These are phyloP conservation scores for Phytophthora pluvialis DNA, from an alignment of 352 stramenopile species.

Conservation along the genomic window DNA sequence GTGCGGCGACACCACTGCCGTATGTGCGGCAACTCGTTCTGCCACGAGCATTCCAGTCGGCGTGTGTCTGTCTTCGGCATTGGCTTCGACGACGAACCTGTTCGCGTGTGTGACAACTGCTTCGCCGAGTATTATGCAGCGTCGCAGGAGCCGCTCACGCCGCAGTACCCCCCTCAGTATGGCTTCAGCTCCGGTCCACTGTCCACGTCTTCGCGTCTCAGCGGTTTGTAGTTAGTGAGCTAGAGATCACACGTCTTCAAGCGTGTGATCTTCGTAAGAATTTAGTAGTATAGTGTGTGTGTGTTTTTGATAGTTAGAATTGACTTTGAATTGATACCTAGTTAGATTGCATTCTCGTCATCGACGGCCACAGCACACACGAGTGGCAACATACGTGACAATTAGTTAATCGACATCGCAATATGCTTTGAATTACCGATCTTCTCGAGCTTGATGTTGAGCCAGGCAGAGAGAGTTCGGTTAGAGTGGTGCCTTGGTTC, in stretches of 20 bases:
- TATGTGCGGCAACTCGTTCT: slow-evolving; percentile 90
- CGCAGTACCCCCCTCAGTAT: slow-evolving; percentile 27
- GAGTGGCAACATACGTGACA: too few relatives aligned
- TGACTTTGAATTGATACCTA: neutral
- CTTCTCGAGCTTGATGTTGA: too few relatives aligned
- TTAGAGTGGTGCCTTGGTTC: too few relatives aligned
- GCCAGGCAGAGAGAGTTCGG: too few relatives aligned
- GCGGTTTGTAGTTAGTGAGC: slow-evolving; percentile 34
- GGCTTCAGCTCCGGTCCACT: slow-evolving; percentile 37
- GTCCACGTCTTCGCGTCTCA: slow-evolving; percentile 41
- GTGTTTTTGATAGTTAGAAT: slow-evolving; percentile 21
- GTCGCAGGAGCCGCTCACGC: slow-evolving; percentile 36
- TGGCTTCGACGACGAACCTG: slow-evolving; percentile 83
- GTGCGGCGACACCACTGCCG: slow-evolving; percentile 86
- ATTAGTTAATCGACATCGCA: too few relatives aligned
- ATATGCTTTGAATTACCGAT: too few relatives aligned
- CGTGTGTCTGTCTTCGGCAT: slow-evolving; percentile 78
- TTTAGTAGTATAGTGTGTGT: slow-evolving; percentile 25
- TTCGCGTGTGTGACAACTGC: slow-evolving; percentile 88
- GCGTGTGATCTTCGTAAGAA: slow-evolving; percentile 16
- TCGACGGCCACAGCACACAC: too few relatives aligned
- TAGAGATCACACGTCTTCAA: slow-evolving; percentile 8
- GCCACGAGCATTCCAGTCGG: slow-evolving; percentile 83
- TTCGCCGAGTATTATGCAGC: slow-evolving; percentile 77
- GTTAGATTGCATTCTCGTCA: neutral